Evolutionary conservation across 306 rosid species (phyloP).

Genomic region (Acacia confusa): DNA sequence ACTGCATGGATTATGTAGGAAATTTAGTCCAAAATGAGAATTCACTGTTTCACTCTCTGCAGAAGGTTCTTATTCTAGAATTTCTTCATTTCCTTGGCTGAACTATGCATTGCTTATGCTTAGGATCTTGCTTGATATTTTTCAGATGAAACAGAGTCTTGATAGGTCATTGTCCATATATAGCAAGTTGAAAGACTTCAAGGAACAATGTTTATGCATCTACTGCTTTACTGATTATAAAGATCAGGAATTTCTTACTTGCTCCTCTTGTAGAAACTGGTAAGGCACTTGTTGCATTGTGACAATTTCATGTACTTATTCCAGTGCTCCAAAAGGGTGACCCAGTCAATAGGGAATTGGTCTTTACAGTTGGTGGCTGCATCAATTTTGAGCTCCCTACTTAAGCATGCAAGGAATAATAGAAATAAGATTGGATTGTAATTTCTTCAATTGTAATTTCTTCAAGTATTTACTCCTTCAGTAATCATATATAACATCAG

Average conservation of each 20-base stretch:
- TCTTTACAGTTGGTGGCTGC: conserved; percentile 26
- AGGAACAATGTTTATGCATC: conserved; percentile 43
- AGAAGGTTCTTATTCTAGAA: conserved; percentile 58
- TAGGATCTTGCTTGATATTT: conserved; percentile 23
- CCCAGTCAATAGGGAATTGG: neutral
- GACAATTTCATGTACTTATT: conserved; percentile 17
- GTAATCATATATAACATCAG: neutral
- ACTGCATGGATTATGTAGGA: conserved; percentile 51
- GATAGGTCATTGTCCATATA: conserved; percentile 65
- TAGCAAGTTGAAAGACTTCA: conserved; percentile 40
- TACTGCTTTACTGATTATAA: conserved; percentile 52
- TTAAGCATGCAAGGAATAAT: neutral
- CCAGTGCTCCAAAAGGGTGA: conserved; percentile 14
- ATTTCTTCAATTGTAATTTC: conserved; percentile 12
- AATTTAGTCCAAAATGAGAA: conserved; percentile 45
- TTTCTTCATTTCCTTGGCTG: conserved; percentile 10
- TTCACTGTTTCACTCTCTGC: conserved; percentile 55
- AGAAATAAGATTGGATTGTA: conserved; percentile 12
- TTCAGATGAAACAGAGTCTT: conserved; percentile 64
- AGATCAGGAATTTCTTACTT: conserved; percentile 56
- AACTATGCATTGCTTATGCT: conserved; percentile 17
- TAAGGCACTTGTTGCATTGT: conserved; percentile 46
- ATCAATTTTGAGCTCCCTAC: conserved; percentile 22
- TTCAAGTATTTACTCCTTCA: neutral
- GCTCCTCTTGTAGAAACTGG: conserved; percentile 81